Base-by-base conservation (phyloP, 441 rosid species). In the Raphanus hybrid region DNA sequence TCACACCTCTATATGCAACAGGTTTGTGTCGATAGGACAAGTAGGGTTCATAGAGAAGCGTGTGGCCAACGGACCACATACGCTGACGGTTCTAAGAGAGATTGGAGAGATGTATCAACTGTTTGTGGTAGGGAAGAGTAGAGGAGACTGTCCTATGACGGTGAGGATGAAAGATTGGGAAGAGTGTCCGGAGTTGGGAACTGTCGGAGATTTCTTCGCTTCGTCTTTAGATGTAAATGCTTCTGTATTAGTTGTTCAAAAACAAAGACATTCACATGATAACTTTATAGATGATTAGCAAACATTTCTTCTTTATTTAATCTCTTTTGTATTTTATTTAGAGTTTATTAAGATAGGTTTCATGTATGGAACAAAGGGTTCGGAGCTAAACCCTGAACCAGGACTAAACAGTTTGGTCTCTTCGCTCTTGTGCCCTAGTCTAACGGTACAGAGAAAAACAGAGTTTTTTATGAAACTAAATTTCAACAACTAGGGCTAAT, bases 121-220 rank as follows among this genome's bases (percentile, higher is more conserved):
- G 34, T 83, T 89, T 68, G 81, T 92, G 15, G 90, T 92, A 11
- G 97, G 97, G 41, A 92, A 85, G 41, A 93, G 91, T 57, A 62
- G 90, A 60, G 85, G 82, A 43, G 70, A 85, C 18, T 86, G 83
- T 10, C 79, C 87, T 0, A 77, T 90, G 73, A 88, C 92, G 1
- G 78, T 84, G 0, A 85, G 87, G 0, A 74, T 92, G 85, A 88
- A 88, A 73, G 94, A 92, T 62, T 90, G 94, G 96, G 96, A 92
- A 48, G 94, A 92, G 69, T 89, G 97, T 69, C 94, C 92, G 0
- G 96, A 92, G 81, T 87, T 92, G 0, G 97, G 97, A 2, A 75
- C 84, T 0, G 85, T 92, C 1, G 96, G 94, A 10, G 97, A 92
- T 67, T 69, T 88, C 59, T 75, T 92, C 26, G 91, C 97, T 80